These are phyloP conservation scores for Xanthoconium stramineum DNA, from an alignment of 768 basidiomycete species.

Conservation along the genomic window DNA sequence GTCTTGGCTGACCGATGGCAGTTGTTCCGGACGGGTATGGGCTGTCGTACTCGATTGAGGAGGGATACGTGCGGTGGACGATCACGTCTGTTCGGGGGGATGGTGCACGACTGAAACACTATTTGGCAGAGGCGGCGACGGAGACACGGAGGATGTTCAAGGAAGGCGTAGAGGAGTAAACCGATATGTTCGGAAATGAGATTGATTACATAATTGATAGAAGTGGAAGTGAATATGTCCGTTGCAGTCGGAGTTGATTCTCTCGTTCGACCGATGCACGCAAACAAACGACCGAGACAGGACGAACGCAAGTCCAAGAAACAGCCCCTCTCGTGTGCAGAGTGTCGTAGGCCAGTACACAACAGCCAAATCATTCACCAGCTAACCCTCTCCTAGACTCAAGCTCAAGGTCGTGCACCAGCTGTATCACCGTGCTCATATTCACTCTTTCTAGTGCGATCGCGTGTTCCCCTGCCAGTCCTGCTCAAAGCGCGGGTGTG, in stretches of 20 bases:
- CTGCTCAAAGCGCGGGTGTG: constrained; percentile 63
- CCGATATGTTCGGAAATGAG: constrained; percentile 33
- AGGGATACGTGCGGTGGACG: constrained; percentile 84
- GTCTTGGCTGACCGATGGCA: constrained; percentile 27
- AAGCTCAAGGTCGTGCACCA: constrained; percentile 50
- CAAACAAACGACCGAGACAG: constrained; percentile 46
- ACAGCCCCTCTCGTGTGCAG: constrained; percentile 58
- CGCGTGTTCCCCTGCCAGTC: constrained; percentile 66
- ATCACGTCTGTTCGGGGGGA: constrained; percentile 69
- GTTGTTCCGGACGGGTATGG: constrained; percentile 94
- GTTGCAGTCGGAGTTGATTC: constrained; percentile 23
- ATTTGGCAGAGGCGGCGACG: constrained; percentile 75
- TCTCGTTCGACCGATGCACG: constrained; percentile 17
- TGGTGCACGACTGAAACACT: constrained; percentile 58
- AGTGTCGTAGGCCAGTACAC: constrained; percentile 51
- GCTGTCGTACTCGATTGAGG: constrained; percentile 84
- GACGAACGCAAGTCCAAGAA: constrained; percentile 28
- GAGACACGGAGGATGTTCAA: constrained; percentile 75
- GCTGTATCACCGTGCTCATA: neutral
- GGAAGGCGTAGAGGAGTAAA: constrained; percentile 45
- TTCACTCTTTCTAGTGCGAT: constrained; percentile 45
- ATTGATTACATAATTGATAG: constrained; percentile 27
- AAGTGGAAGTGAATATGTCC: constrained; percentile 16
- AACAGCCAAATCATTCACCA: neutral
- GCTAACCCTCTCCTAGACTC: constrained; percentile 28